Conservation (phyloP, 1,139 yeast genomes). For the Taphrina sp. region DNA sequence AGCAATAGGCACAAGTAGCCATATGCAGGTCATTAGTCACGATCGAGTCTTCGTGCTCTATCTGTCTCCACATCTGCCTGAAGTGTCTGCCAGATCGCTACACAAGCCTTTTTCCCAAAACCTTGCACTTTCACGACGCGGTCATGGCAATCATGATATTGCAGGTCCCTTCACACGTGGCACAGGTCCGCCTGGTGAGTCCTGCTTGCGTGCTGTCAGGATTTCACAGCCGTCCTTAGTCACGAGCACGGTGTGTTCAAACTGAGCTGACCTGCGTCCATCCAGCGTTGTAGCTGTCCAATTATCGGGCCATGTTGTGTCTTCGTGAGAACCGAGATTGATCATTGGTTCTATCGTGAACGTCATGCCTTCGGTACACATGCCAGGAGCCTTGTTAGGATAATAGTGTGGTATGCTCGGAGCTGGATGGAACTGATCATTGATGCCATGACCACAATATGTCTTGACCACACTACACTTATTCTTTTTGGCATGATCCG, state of each 20-base stretch:
- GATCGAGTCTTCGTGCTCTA: too few relatives aligned
- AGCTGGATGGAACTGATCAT: conserved; percentile 80
- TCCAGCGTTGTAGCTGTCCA: conserved; percentile 94
- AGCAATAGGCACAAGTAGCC: too few relatives aligned
- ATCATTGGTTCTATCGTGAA: conserved; percentile 99
- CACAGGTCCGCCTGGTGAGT: conserved; percentile 86
- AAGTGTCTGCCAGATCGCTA: too few relatives aligned
- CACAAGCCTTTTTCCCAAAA: too few relatives aligned
- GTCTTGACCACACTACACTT: conserved; percentile 84
- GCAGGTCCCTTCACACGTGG: not conserved
- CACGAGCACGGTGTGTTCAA: conserved; percentile 84
- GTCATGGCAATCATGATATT: too few relatives aligned
- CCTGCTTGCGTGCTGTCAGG: conserved; percentile 72
- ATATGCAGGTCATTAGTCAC: too few relatives aligned
- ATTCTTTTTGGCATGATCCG: conserved; percentile 76
- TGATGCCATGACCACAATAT: conserved; percentile 94
- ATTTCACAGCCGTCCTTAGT: conserved; percentile 94
- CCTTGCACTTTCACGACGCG: too few relatives aligned
- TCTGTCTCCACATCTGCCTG: too few relatives aligned
- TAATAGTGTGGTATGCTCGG: conserved; percentile 95
- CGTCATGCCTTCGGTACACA: conserved; percentile 93
- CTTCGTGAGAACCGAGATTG: conserved; percentile 79
- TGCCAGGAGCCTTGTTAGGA: conserved; percentile 87
- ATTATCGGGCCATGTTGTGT: conserved; percentile 92
- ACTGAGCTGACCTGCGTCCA: conserved; percentile 88